Base-by-base conservation (phyloP, 805 yeast genomes). In the Wickerhamiella kurtzmanii region DNA sequence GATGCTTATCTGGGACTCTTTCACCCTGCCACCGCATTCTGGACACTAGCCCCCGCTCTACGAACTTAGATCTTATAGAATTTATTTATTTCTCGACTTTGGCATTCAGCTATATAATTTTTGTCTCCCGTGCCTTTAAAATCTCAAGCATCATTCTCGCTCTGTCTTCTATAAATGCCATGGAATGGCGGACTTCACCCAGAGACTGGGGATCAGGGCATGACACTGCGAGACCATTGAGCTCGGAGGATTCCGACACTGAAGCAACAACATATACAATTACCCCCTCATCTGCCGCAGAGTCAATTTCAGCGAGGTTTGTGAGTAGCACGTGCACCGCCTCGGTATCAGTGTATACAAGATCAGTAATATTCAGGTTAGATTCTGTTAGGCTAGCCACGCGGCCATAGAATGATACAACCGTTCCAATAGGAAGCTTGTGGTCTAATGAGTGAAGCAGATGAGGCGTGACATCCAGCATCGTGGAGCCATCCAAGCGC, bases 1-100 rank as follows among this genome's bases (percentile, higher is more conserved):
- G 42, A 41, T 47, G 22, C 41, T 50, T n/a, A 50, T 50, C 17
- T 50, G 53, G 53, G 46, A 48, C 44, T 32, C 47, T 22, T 48
- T 50, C 21, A 35, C 48, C n/a, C 41, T 38, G 22, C 41, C 41
- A 11, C 32, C 32, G 32, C 32, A 6, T 6, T 25, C 32, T 25
- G 32, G 32, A 11, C 32, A 25, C 9, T 11, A 25, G 32, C 11
- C 6, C 9, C 32, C 6, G 32, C 32, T 6, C n/a, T n/a, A n/a
- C n/a, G n/a, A n/a, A n/a, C n/a, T n/a, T n/a, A n/a, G n/a, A n/a
- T n/a, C n/a, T n/a, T n/a, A n/a, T n/a, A n/a, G n/a, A n/a, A n/a
- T n/a, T n/a, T n/a, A n/a, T n/a, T n/a, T n/a, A n/a, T n/a, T n/a
- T n/a, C n/a, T n/a, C n/a, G n/a, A n/a, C n/a, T n/a, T n/a, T n/a